These are phyloP conservation scores for Blastocystis sp. DNA, from an alignment of 352 stramenopile species.

Conservation along the genomic window DNA sequence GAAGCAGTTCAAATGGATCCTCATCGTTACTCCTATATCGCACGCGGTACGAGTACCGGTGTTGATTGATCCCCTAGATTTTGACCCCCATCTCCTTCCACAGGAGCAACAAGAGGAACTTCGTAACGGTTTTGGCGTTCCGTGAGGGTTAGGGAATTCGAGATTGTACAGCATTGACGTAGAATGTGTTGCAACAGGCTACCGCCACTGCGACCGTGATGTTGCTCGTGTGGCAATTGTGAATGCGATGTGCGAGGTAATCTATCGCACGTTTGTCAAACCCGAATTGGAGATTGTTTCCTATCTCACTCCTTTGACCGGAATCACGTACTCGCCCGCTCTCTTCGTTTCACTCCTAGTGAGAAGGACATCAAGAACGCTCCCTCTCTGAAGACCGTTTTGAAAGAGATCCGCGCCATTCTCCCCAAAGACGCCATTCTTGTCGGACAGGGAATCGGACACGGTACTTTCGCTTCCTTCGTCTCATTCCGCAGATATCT, in stretches of 20 bases:
- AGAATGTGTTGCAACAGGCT: conserved; percentile 69
- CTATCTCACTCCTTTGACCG: conserved; percentile 65
- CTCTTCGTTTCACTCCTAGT: background rate
- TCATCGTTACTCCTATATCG: background rate
- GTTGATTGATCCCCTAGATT: background rate
- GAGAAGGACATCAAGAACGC: conserved; percentile 12
- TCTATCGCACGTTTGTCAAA: conserved; percentile 64
- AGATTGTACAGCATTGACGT: conserved; percentile 73
- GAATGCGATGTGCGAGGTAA: conserved; percentile 16
- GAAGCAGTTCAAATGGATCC: background rate
- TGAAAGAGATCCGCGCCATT: conserved; percentile 14
- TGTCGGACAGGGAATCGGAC: conserved; percentile 66
- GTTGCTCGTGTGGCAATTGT: conserved; percentile 61
- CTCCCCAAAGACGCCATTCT: conserved; percentile 42
- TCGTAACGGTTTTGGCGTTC: background rate
- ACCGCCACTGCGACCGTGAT: conserved; percentile 57
- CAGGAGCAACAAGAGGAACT: background rate
- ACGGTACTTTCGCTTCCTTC: background rate
- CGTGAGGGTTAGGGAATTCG: background rate
- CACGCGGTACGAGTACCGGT: background rate
- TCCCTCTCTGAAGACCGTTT: conserved; percentile 4
- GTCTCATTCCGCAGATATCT: conserved; percentile 24
- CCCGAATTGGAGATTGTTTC: conserved; percentile 57
- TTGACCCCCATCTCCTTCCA: background rate
- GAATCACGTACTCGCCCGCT: conserved; percentile 27